These are phyloP conservation scores for Penicillium sp. DNA, from an alignment of 2,329 filamentous ascomycete species.

Conservation along the genomic window DNA sequence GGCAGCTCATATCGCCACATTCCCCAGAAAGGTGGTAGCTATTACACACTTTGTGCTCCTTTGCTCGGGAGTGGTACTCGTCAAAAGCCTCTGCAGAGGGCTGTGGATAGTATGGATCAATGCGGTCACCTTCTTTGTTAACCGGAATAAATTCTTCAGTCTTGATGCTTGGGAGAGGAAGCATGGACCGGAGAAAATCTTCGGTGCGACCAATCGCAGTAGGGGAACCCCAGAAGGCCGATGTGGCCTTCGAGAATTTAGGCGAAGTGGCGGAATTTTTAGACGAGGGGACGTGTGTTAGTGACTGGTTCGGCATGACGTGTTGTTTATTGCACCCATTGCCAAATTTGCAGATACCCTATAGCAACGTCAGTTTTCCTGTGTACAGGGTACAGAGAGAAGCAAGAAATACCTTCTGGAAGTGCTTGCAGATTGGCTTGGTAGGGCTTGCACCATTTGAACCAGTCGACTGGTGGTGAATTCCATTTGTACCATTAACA, in stretches of 20 bases:
- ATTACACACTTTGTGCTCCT: slow-evolving; percentile 52
- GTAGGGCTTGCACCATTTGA: slow-evolving; percentile 5
- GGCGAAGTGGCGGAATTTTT: slow-evolving; percentile 19
- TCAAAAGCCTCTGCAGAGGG: slow-evolving; percentile 42
- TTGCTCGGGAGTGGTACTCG: slow-evolving; percentile 42
- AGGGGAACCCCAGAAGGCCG: slow-evolving; percentile 11
- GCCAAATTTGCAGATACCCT: slow-evolving; percentile 39
- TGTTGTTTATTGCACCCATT: slow-evolving; percentile 34
- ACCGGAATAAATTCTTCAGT: slow-evolving; percentile 43
- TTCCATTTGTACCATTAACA: slow-evolving; percentile 5
- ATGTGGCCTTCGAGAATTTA: slow-evolving; percentile 3
- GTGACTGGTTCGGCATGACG: slow-evolving; percentile 26
- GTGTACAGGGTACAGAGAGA: too few relatives aligned
- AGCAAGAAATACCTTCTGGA: slow-evolving; percentile 30
- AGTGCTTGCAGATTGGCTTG: slow-evolving; percentile 35
- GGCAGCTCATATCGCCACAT: slow-evolving; percentile 43
- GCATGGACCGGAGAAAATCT: slow-evolving; percentile 21
- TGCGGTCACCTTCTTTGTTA: slow-evolving; percentile 50
- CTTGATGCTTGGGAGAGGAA: slow-evolving; percentile 21
- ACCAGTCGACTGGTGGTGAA: slow-evolving; percentile 4
- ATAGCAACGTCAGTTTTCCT: slow-evolving; percentile 1
- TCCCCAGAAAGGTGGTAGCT: slow-evolving; percentile 47
- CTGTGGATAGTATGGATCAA: slow-evolving; percentile 47
- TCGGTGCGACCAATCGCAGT: slow-evolving; percentile 19
- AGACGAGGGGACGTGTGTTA: slow-evolving; percentile 21